These are phyloP conservation scores for Sugiyamaella chiloensis DNA, from an alignment of 805 yeast species.

Conservation along the genomic window DNA sequence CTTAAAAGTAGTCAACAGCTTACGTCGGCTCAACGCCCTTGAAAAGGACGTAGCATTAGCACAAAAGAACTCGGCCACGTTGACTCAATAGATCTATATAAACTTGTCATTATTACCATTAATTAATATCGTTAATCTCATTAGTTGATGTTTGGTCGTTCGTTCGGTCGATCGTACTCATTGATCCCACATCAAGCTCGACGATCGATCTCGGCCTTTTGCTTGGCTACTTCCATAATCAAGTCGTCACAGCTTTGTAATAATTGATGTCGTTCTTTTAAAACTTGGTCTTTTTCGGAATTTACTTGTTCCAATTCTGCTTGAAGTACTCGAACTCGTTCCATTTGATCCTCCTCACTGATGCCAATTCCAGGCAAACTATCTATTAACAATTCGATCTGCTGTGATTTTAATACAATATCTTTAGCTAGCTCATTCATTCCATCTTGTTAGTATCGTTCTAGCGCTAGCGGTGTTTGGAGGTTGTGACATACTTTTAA, in stretches of 20 bases:
- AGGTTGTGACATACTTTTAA: conserved; percentile 29
- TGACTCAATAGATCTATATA: no score
- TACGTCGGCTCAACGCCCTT: conserved; percentile 6
- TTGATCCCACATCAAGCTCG: no score
- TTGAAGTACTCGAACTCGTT: conserved; percentile 59
- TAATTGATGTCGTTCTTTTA: conserved; percentile 61
- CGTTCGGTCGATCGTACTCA: no score
- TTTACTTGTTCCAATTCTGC: conserved; percentile 61
- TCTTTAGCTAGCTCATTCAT: conserved; percentile 73
- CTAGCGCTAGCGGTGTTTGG: no score
- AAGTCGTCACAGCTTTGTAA: conserved; percentile 61
- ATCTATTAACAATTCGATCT: conserved; percentile 79
- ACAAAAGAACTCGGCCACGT: no score
- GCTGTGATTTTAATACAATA: conserved; percentile 79
- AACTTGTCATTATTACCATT: no score
- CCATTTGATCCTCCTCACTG: conserved; percentile 68
- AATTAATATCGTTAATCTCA: no score
- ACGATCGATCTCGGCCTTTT: conserved; percentile 35
- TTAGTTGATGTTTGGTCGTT: no score
- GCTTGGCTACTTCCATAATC: conserved; percentile 57
- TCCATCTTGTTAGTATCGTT: no score
- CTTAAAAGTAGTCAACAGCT: conserved; percentile 15
- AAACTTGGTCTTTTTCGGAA: conserved; percentile 51
- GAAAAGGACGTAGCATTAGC: no score
- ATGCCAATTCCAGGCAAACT: conserved; percentile 92